A percentile compares a stretch with the other conserved stretches of the same genome.
Evolutionary conservation across 495 filamentous ascomycete species (phyloP).

Genomic region (Podospora appendiculata): DNA sequence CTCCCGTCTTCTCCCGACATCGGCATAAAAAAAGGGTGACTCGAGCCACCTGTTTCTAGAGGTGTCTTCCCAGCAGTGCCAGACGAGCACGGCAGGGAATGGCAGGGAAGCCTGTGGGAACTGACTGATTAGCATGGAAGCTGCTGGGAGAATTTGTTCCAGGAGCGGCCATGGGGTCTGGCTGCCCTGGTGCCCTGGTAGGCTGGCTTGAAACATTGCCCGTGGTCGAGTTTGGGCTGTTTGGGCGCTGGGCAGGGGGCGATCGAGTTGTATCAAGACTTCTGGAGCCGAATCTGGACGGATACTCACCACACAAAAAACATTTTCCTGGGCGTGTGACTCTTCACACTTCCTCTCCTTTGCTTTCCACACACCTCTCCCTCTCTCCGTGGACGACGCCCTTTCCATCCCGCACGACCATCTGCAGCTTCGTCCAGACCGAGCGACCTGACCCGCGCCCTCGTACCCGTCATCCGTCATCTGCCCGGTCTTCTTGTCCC

Average conservation of each 20-base stretch:
- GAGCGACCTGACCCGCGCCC: too few species aligned
- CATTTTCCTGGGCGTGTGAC: constrained; percentile 24
- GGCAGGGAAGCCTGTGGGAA: too few species aligned
- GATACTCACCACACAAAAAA: constrained; percentile 17
- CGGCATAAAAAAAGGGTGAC: constrained; percentile 8
- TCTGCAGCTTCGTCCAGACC: constrained; percentile 6
- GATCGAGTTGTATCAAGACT: constrained; percentile 16
- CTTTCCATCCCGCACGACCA: constrained; percentile 16
- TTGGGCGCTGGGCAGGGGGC: neutral
- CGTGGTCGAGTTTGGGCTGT: too few species aligned
- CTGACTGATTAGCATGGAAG: too few species aligned
- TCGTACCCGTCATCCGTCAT: neutral
- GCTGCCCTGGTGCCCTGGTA: too few species aligned
- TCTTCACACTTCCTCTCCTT: constrained; percentile 13
- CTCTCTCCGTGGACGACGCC: neutral
- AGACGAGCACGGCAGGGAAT: too few species aligned
- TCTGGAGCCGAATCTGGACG: constrained; percentile 19
- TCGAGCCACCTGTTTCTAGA: constrained; percentile 4
- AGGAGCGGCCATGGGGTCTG: too few species aligned
- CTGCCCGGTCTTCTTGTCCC: neutral
- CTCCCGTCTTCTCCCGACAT: constrained; percentile 23
- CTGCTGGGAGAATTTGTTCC: too few species aligned
- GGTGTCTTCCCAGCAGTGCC: constrained; percentile 6
- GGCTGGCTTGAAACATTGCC: too few species aligned
- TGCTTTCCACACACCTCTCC: constrained; percentile 12